Evolutionary conservation across 805 yeast genomes (phyloP).

Genomic region (Teunomyces kruisii): DNA sequence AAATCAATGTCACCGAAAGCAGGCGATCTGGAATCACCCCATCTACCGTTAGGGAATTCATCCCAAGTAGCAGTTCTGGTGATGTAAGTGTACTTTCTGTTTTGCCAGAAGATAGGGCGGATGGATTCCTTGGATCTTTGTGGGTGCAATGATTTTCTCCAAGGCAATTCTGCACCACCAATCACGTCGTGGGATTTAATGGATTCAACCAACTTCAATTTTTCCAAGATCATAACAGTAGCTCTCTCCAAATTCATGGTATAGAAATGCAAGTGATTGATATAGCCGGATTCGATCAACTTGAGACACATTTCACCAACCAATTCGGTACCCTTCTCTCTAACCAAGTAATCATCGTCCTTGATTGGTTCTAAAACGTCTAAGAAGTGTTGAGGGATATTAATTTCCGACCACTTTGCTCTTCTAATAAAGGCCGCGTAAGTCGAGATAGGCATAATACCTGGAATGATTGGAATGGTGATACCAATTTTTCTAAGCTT

Average conservation of each 20-base stretch:
- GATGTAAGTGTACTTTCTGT: conserved; percentile 85
- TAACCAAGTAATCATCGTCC: conserved; percentile 86
- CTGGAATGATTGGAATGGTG: conserved; percentile 88
- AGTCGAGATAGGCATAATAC: conserved; percentile 98
- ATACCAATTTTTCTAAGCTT: conserved; percentile 70
- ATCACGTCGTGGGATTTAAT: conserved; percentile 38
- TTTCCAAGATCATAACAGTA: conserved; percentile 82
- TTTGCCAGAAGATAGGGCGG: conserved; percentile 95
- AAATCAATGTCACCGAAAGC: conserved; percentile 91
- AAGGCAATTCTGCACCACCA: conserved; percentile 58
- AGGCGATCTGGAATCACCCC: conserved; percentile 98
- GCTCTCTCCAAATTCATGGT: conserved; percentile 97
- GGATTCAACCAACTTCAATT: conserved; percentile 55
- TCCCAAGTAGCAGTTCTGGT: conserved; percentile 93
- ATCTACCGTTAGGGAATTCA: conserved; percentile 97
- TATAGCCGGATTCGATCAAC: conserved; percentile 65
- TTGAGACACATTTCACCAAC: conserved; percentile 80
- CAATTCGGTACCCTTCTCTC: conserved; percentile 81
- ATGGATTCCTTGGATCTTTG: conserved; percentile 76
- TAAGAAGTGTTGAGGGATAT: conserved; percentile 72
- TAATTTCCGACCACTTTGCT: conserved; percentile 90
- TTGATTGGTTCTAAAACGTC: conserved; percentile 74
- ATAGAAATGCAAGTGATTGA: conserved; percentile 90
- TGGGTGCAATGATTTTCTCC: conserved; percentile 88
- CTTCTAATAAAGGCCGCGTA: conserved; percentile 90